Percentiles rank a stretch among this genome's conserved stretches.
phyloP scores from a whole-genome alignment of 1,284 basidiomycete genomes.

The Quambalaria eucalypti region DNA sequence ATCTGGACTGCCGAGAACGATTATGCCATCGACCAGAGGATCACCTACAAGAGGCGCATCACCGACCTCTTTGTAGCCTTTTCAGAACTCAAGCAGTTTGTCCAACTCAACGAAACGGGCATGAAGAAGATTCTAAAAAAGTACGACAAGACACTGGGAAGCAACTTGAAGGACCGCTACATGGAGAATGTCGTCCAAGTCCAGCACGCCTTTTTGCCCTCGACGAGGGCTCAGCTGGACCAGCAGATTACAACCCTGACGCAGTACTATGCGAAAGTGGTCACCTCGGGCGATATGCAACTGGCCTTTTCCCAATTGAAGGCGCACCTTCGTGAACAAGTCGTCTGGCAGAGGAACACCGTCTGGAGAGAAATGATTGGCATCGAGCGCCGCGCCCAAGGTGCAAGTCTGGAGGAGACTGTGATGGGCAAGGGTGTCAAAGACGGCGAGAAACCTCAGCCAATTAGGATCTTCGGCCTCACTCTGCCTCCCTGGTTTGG shows the following conservation, averaged over 20 bases:
- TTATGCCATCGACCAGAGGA: slow-evolving; percentile 77
- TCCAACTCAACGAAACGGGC: slow-evolving; percentile 85
- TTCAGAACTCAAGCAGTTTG: slow-evolving; percentile 80
- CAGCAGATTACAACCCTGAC: slow-evolving; percentile 59
- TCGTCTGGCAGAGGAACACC: slow-evolving; percentile 87
- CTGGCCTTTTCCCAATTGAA: slow-evolving; percentile 72
- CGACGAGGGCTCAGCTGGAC: slow-evolving; percentile 56
- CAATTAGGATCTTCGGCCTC: slow-evolving; percentile 25
- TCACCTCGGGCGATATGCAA: slow-evolving; percentile 64
- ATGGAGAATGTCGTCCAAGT: slow-evolving; percentile 66
- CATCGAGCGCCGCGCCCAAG: slow-evolving; percentile 57
- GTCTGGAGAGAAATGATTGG: slow-evolving; percentile 98
- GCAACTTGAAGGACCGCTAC: slow-evolving; percentile 74
- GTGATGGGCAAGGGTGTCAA: slow-evolving; percentile 30
- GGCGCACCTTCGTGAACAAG: slow-evolving; percentile 74
- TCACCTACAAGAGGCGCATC: slow-evolving; percentile 84
- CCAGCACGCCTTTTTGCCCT: slow-evolving; percentile 50
- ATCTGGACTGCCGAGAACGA: slow-evolving; percentile 74
- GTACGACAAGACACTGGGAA: slow-evolving; percentile 92
- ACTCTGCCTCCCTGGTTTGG: slow-evolving; percentile 33
- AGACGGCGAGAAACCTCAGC: slow-evolving; percentile 24
- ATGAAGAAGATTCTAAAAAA: slow-evolving; percentile 96
- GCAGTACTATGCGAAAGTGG: slow-evolving; percentile 75
- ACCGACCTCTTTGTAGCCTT: slow-evolving; percentile 68
- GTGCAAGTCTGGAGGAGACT: slow-evolving; percentile 38